Base-by-base conservation (phyloP, 1,284 basidiomycete genomes). In the Phlebopus sp. region DNA sequence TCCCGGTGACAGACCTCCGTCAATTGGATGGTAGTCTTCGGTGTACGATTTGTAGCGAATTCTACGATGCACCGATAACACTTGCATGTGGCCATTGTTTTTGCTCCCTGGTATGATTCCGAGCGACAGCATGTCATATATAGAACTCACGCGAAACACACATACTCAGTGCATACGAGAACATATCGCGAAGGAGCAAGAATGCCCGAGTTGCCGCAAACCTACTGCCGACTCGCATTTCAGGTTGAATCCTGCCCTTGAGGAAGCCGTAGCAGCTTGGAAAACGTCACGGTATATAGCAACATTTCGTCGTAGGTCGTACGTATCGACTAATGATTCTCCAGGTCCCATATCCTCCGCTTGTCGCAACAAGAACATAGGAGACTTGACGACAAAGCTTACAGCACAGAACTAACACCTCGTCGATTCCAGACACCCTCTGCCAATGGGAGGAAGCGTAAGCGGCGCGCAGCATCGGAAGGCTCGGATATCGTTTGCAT, bases 71-170 rank as follows among this genome's bases (percentile, higher is more conserved):
- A 1, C 87, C 87, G 7, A 79, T 90, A 31, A 78, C 81, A 6
- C 72, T 90, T 5, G 63, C 66, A 2, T 90, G 87, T 58, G 86
- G 84, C 0, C 88, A 90, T 57, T 81, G 79, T 47, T 90, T 89
- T 60, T 90, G 88, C 67, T 88, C 86, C 15, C 60, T 79, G 57
- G 88, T 90, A 57, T 56, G 83, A 64, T 19, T 25, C 29, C 15
- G 35, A 21, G 5, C 19, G 15, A 17, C 42, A 30, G 10, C 15
- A 6, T 40, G 43, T 9, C 23, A 25, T 14, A 29, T 37, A 11
- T 25, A 11, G 31, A 27, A 25, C 44, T 55, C 17, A 55, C 23
- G 6, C 30, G 42, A n/a, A n/a, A 8, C 11, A 14, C 21, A 18
- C 11, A 14, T 18, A 18, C n/a, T 41, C 47, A 89, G 86, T 89